Evolutionary conservation across 805 yeast genomes (phyloP), one percentile per base, ranked within the genome.

Genomic region (Candida fluviatilis): DNA sequence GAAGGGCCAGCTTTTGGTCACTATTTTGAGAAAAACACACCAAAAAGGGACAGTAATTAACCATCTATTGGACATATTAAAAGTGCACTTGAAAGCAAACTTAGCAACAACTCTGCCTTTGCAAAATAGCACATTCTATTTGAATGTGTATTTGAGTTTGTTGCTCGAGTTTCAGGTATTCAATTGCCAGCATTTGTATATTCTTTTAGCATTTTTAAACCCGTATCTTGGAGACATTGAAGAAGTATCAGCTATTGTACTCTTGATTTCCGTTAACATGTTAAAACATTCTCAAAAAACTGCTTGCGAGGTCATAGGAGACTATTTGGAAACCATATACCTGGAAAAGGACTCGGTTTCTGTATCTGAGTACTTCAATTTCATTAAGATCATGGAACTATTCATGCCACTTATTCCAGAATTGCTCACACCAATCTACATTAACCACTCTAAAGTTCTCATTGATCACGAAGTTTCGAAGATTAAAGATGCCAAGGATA

Each of bases 341-440:
- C 21, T 12, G 10, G 55, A 51, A 13, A 39, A 41, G 15, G 48
- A 21, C 16, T 18, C 32, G 1, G 31, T 40, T 23, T 36, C 39
- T 14, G 26, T n/a, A 2, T 13, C 25, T 5, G 40, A 47, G 25
- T 58, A 58, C 34, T 35, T 54, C 17, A 55, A 53, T 34, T 50
- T 53, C 13, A 41, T 52, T 10, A 51, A 42, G 25, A 29, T 50
- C 5, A 37, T 62, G 15, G 58, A 54, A 14, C 7, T 37, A 7
- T 43, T 62, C 7, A 62, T 59, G 38, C 64, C 69, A 1, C 27
- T 62, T 2, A 36, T 53, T 1, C 65, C 69, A 1, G 48, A 47
- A 8, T 28, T 54, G 0, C 41, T 54, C 13, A 39, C 48, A 5
- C 45, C 49, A 12, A 41, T 53, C 5, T 62, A 61, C 38, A 49